Base-by-base conservation (phyloP, 2,329 filamentous ascomycete genomes). In the Curvularia verruculosa region DNA sequence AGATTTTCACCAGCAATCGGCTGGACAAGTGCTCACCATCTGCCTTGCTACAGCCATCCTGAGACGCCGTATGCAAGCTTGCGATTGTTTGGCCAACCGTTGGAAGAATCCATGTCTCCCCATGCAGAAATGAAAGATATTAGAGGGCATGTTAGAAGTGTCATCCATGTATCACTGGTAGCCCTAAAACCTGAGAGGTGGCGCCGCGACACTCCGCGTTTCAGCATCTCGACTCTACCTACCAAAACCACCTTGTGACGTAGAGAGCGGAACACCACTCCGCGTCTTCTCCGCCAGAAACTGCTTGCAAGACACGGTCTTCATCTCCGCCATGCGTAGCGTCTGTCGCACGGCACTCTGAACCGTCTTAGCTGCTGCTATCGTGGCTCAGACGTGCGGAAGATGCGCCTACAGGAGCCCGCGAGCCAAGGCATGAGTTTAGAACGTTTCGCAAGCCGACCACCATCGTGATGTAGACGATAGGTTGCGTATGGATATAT, bases 371-470 rank as follows among this genome's bases (percentile, higher is more conserved):
- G 56, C 49, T 48, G 49, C 19, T 50, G 46, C 36, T 15, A 36
- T 56, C 21, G 59, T 58, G 61, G 67, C 67, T 60, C 58, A 62
- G 63, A 59, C 41, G 39, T 51, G 56, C 49, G 68, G 64, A 61
- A 61, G 63, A 56, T 47, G 36, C 52, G 47, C 56, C 58, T 64
- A 49, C 44, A 52, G 28, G 49, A 40, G 37, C 56, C 49, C 49
- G 34, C 52, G 49, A 60, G 54, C 61, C 59, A 60, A 63, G 65
- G 65, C 61, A 65, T 67, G 55, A 51, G 57, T 56, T 58, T 61
- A 54, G 52, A 55, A 49, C 58, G 71, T 73, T 73, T 72, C 69
- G 66, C 46, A 46, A 60, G 28, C 41, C 54, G 45, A 56, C 55
- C 24, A 37, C 57, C 54, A 43, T 46, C 60, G 57, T 61, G 47